phyloP scores from a whole-genome alignment of 371 early-diverging fungal species.

The Coemansia linderi region DNA sequence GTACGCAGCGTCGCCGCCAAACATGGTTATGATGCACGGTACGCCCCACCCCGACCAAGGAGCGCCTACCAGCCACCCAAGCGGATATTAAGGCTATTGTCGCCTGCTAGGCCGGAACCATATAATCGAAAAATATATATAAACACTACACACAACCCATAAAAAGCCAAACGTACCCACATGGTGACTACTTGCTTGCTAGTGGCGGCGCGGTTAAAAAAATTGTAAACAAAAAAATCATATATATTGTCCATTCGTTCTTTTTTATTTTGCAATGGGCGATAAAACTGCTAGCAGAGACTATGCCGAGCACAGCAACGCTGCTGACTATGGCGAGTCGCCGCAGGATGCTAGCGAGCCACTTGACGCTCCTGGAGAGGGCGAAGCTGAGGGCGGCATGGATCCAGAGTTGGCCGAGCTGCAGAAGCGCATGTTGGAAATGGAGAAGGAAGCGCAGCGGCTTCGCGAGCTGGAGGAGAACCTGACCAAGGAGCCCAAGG shows the following conservation, averaged over 20 bases:
- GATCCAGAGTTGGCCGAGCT: slow-evolving; percentile 76
- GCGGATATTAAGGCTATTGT: not conserved
- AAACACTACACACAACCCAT: not conserved
- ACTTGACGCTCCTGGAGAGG: not conserved
- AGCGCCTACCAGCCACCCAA: slow-evolving; percentile 12
- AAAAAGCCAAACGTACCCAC: not conserved
- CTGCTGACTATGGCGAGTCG: slow-evolving; percentile 7
- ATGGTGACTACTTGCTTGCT: not conserved
- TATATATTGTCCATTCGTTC: not conserved
- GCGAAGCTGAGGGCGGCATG: slow-evolving; percentile 14
- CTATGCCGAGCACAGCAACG: slow-evolving; percentile 2
- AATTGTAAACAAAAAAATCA: not conserved
- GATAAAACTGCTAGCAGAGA: not conserved
- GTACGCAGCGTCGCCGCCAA: slow-evolving; percentile 39
- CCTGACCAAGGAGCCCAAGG: slow-evolving; percentile 77
- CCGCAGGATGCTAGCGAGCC: not conserved
- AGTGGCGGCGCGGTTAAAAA: not conserved
- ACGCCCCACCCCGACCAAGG: slow-evolving; percentile 40
- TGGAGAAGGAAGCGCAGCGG: slow-evolving; percentile 96
- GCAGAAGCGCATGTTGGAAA: slow-evolving; percentile 85
- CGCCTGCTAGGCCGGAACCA: not conserved
- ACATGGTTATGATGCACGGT: slow-evolving; percentile 47
- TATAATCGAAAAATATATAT: not conserved
- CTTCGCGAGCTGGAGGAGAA: slow-evolving; percentile 89
- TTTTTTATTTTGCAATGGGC: not conserved